phyloP scores from a whole-genome alignment of 106 monocot species.

The Platanthera guangdongensis region DNA sequence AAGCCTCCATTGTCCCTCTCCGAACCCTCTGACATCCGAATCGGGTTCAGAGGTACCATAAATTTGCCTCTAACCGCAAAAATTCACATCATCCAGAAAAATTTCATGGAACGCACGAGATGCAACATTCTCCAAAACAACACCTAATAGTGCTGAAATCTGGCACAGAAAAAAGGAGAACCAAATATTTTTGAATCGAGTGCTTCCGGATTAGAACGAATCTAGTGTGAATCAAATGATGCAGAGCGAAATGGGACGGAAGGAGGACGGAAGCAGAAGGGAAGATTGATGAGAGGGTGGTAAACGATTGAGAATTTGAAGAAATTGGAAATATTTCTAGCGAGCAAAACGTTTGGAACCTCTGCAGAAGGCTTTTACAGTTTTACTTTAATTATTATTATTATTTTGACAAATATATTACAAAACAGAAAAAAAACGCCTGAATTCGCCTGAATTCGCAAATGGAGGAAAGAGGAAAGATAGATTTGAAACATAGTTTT shows the following conservation, averaged over 20 bases:
- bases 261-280: neutral
- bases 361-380: neutral
- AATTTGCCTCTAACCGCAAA: neutral
- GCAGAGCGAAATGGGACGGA: neutral
- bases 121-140: neutral
- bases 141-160: neutral
- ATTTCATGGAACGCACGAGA: neutral
- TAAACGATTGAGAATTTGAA: neutral
- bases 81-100: neutral
- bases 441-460: too few relatives aligned
- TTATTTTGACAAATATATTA: too few relatives aligned
- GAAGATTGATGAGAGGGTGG: neutral
- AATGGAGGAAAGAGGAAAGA: too few relatives aligned
- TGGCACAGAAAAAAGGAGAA: neutral
- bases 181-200: neutral
- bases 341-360: neutral
- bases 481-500: too few relatives aligned
- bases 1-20: slow-evolving; percentile 29
- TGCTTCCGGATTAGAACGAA: neutral
- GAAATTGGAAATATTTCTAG: neutral
- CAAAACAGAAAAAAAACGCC: too few relatives aligned
- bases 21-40: slow-evolving; percentile 30
- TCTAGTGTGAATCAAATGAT: neutral
- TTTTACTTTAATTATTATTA: too few relatives aligned
- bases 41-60: neutral